Base-by-base conservation (phyloP, 306 rosid genomes). In the Inga laurina region DNA sequence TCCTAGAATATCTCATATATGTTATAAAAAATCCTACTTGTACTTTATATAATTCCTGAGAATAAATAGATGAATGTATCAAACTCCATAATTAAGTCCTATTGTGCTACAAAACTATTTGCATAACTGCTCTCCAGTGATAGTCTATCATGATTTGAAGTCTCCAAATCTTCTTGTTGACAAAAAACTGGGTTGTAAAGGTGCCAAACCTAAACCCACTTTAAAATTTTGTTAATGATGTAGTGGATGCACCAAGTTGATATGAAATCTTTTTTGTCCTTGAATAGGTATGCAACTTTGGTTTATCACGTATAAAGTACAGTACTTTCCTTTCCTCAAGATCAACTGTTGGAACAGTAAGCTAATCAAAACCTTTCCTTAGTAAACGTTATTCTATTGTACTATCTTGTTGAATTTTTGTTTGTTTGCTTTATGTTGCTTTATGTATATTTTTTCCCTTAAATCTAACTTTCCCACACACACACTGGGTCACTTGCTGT, bases 91-190 rank as follows among this genome's bases (percentile, higher is more conserved):
- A n/a, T n/a, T n/a, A n/a, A n/a, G n/a, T n/a, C n/a, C n/a, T n/a
- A n/a, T n/a, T n/a, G n/a, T n/a, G n/a, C n/a, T n/a, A n/a, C n/a
- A n/a, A n/a, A 96, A 94, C 85, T 94, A 96, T 86, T 90, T 96
- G 94, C 99, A 96, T 87, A 96, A 72, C 81, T 88, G 93, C 92
- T 81, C 90, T 70, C 99, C 99, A 22, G 91, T 92, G 30, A 86
- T 96, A 82, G 99, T 96, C 67, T 98, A 96, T 79, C 98, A 98
- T 74, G 99, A 96, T 85, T 90, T 96, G 91, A 96, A 96, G 89
- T 94, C 99, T 81, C 99, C 99, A 61, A 96, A 96, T 89, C 97
- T 96, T 80, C 98, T 96, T 48, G 99, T 96, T 66, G 99, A 96
- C 84, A n/a, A 92, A 86, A 86, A 94, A 96, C 72, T 94, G 99